Conservation (phyloP, 2,329 filamentous ascomycete genomes). For the Colletotrichum melonis region DNA sequence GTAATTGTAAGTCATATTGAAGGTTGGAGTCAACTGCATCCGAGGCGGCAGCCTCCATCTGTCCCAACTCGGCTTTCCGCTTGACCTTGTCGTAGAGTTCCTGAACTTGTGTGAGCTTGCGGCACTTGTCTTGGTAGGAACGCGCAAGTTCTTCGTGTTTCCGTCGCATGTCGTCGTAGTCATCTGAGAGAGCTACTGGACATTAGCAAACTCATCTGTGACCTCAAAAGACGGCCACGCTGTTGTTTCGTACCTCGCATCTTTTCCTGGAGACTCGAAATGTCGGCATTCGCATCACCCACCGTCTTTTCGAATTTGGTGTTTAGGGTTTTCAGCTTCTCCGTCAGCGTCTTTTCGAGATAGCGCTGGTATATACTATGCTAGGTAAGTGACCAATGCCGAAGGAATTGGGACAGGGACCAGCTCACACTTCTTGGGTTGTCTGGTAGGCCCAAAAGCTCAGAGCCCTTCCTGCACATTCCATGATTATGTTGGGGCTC, state of each 20-base stretch:
- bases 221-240: neutral
- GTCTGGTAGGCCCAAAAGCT: constrained; percentile 90
- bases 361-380: constrained; percentile 82
- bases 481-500: constrained; percentile 84
- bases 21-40: constrained; percentile 43
- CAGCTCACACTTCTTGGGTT: constrained; percentile 80
- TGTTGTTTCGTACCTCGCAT: constrained; percentile 64
- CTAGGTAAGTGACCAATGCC: constrained; percentile 14
- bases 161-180: constrained; percentile 71
- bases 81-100: constrained; percentile 72
- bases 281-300: constrained; percentile 79
- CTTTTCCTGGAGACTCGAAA: constrained; percentile 73
- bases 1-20: neutral
- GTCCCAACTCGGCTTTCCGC: constrained; percentile 63
- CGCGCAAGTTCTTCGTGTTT: constrained; percentile 80
- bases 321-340: constrained; percentile 75
- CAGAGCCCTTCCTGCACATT: constrained; percentile 83
- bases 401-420: neutral
- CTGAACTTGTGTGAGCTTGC: constrained; percentile 76
- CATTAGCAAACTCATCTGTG: constrained; percentile 33
- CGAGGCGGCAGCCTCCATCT: constrained; percentile 66
- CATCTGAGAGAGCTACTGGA: constrained; percentile 62
- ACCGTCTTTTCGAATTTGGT: constrained; percentile 78
- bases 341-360: constrained; percentile 75
- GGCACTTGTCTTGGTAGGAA: constrained; percentile 76